Evolutionary conservation across 306 rosid genomes (phyloP).

Genomic region (Quercus cerris): DNA sequence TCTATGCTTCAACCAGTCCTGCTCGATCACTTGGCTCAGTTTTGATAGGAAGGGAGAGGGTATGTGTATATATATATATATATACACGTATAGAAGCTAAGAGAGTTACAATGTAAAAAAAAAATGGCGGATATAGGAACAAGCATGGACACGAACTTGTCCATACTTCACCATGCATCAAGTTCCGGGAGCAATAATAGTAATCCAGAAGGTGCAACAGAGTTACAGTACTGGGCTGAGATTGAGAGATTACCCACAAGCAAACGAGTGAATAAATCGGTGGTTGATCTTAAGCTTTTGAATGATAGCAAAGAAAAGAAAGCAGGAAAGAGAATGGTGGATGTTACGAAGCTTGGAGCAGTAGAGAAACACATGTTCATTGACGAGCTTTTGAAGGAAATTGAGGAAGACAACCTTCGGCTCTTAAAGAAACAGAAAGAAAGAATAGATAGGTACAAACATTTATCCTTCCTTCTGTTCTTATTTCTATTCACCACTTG

Average conservation of each 20-base stretch:
- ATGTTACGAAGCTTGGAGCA: constrained; percentile 18
- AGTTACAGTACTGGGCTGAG: constrained; percentile 16
- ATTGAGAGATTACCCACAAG: constrained; percentile 23
- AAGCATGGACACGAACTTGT: not conserved
- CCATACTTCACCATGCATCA: constrained; percentile 6
- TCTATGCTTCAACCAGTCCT: too few relatives aligned
- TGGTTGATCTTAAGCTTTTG: not conserved
- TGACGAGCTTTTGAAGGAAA: constrained; percentile 18
- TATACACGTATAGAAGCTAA: too few relatives aligned
- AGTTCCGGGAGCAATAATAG: not conserved
- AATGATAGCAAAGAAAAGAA: not conserved
- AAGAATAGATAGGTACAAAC: constrained; percentile 11
- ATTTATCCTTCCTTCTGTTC: not conserved
- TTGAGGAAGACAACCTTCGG: constrained; percentile 22
- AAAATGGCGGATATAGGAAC: not conserved
- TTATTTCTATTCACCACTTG: too few relatives aligned
- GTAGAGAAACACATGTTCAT: constrained; percentile 9
- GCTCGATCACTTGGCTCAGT: too few relatives aligned
- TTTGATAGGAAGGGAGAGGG: too few relatives aligned
- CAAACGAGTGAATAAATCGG: constrained; percentile 1
- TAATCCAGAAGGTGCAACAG: not conserved
- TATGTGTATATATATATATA: too few relatives aligned
- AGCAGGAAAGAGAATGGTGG: constrained; percentile 13
- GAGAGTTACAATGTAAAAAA: too few relatives aligned
- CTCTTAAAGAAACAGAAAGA: constrained; percentile 20